Percentiles rank a stretch among this genome's conserved stretches.
Conservation (phyloP, 495 filamentous ascomycete genomes). For the Daldinia bambusicola region DNA sequence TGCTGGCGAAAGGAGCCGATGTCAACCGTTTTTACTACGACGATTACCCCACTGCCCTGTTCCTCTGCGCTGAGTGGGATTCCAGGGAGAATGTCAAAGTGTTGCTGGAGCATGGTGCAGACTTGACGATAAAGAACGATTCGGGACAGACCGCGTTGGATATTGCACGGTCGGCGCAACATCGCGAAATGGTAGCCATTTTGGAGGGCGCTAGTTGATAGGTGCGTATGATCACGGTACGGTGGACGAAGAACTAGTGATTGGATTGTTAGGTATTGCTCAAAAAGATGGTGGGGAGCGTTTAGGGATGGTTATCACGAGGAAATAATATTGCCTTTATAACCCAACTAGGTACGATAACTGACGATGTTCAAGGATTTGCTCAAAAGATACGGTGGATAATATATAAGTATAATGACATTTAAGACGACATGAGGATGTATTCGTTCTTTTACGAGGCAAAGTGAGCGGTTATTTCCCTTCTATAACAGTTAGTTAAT, state of each 20-base stretch:
- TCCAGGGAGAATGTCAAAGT: background rate
- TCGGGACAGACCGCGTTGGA: slow-evolving; percentile 8
- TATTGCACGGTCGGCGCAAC: slow-evolving; percentile 9
- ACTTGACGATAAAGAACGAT: slow-evolving; percentile 6
- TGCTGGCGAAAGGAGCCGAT: slow-evolving; percentile 21
- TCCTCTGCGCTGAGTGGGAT: slow-evolving; percentile 1
- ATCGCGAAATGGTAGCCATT: background rate
- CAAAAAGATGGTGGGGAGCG: too few relatives aligned
- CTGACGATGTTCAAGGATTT: too few relatives aligned
- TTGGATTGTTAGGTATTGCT: too few relatives aligned
- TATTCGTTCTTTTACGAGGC: too few relatives aligned
- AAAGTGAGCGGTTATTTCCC: too few relatives aligned
- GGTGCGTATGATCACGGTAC: background rate
- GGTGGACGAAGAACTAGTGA: background rate
- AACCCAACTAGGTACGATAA: background rate
- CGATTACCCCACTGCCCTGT: slow-evolving; percentile 7
- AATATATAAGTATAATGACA: too few relatives aligned
- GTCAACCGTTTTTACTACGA: slow-evolving; percentile 9
- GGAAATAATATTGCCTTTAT: too few relatives aligned
- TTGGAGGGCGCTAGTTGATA: background rate
- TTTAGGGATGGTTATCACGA: too few relatives aligned
- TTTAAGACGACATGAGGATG: too few relatives aligned
- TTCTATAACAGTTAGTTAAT: too few relatives aligned
- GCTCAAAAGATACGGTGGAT: too few relatives aligned
- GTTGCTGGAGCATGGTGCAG: slow-evolving; percentile 7